Base-by-base conservation (phyloP, 768 basidiomycete species). In the Udeniomyces megalosporus region DNA sequence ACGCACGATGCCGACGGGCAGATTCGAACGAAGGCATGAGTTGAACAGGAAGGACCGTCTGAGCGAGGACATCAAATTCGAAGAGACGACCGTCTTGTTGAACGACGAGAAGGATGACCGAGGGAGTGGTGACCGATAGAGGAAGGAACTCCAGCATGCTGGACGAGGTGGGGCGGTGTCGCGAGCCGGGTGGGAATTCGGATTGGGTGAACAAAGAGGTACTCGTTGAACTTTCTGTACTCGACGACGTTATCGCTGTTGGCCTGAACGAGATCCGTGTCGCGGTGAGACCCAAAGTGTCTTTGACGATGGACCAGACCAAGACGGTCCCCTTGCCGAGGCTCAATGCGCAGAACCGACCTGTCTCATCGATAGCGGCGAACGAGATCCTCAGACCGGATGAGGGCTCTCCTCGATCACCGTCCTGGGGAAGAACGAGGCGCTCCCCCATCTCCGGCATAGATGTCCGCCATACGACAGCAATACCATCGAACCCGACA, bases 401-500 rank as follows among this genome's bases (percentile, higher is more conserved):
- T n/a, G n/a, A n/a, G n/a, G n/a, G n/a, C n/a, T n/a, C n/a, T 85
- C 86, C 3, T 69, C 71, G 29, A 79, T n/a, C 78, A 65, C 85
- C 81, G 20, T 90, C 74, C 1, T 74, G 24, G 80, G 78, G 2
- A 82, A 84, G 28, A 17, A 69, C 42, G 56, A 67, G 1, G 78
- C 1, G 79, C 80, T 4, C 78, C 76, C 69, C 38, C 11, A 7
- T 71, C 72, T 10, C 77, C 77, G 38, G 38, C 38, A 42, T 42
- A 17, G 38, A 8, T 58, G 75, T 74, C 42, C 78, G 77, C 86
- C 86, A 88, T 10, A 88, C 75, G 57, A 78, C 77, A 45, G 91
- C 75, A 70, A 88, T 84, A 69, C 87, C 88, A 68, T 85, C 82
- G 57, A 88, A 70, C 5, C 86, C 86, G 34, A 89, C 82, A 3